Evolutionary conservation across 2,329 filamentous ascomycete genomes (phyloP), one percentile per base, ranked within the genome.

Genomic region (Lomentospora prolificans): DNA sequence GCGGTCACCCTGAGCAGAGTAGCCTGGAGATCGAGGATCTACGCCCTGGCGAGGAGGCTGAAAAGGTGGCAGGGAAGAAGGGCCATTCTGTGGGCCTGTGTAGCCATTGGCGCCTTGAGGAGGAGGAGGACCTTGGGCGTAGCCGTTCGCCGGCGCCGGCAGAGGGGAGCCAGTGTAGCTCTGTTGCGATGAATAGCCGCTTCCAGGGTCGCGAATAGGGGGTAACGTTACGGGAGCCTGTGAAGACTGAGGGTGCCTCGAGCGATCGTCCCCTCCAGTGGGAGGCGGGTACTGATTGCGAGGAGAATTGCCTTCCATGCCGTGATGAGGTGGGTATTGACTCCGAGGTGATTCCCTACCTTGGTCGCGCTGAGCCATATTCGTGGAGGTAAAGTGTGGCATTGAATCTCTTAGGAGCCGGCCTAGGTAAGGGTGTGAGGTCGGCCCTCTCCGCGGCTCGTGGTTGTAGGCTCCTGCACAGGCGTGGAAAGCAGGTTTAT

Each of bases 31-130:
- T 33, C 53, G 39, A 50, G 53, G 10, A 19, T 31, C 27, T 39
- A 27, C 10, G 12, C 17, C 31, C 10, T 46, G 54, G n/a, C 19
- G 36, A 50, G 69, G 68, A 44, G 69, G 60, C 56, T 73, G 72
- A 31, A 70, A 62, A 50, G 70, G 69, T n/a, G 70, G 70, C 9
- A 71, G 63, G 58, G 70, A 72, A 17, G 65, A 59, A n/a, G 62
- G 54, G 7, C 36, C 50, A 27, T 44, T 51, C 33, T 50, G 55
- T 9, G 50, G 50, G 17, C 22, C 17, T 6, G 50, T 33, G 17
- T 52, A 52, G 28, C 54, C 48, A 22, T 56, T 50, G 3, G 46
- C 30, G 22, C 30, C 31, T 17, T 27, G 46, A 22, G 54, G 54
- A 17, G 33, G 52, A 25, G 41, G 41, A n/a, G 53, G 53, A 44